A percentile compares a stretch with the other conserved stretches of the same genome.
phyloP scores from a whole-genome alignment of 1,284 basidiomycete species.

The Ustilago xerochloae region DNA sequence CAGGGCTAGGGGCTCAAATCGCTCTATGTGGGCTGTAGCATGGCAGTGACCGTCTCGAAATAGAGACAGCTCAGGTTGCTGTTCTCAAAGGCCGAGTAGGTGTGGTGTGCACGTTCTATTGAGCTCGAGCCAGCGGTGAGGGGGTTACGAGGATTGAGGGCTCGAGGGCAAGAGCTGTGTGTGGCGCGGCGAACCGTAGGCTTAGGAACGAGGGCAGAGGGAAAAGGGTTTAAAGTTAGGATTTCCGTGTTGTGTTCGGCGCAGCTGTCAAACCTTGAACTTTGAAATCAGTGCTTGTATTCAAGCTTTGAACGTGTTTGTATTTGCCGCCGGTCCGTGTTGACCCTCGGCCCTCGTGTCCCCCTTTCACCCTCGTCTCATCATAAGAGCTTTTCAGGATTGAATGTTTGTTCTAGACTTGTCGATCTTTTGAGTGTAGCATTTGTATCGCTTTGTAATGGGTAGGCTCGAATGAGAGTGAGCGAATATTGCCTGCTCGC shows the following conservation, averaged over 20 bases:
- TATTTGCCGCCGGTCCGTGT: conserved; percentile 1
- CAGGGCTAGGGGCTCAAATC: background rate
- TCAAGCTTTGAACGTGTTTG: background rate
- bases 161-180: background rate
- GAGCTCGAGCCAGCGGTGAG: background rate
- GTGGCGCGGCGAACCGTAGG: background rate
- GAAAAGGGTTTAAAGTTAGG: background rate
- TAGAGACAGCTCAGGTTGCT: background rate
- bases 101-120: background rate
- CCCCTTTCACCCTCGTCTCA: background rate
- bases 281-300: background rate
- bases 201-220: background rate
- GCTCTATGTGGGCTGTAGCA: conserved; percentile 1
- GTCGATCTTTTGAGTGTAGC: too few relatives aligned
- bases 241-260: background rate
- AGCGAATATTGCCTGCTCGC: background rate
- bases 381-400: too few relatives aligned
- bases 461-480: background rate
- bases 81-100: background rate
- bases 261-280: background rate
- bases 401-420: too few relatives aligned
- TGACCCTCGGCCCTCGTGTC: conserved; percentile 1
- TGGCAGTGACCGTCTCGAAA: background rate
- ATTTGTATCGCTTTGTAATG: too few relatives aligned
- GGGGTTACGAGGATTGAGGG: background rate